Evolutionary conservation across 441 rosid genomes (phyloP), one percentile per base, ranked within the genome.

Genomic region (Heliophila coronopifolia): DNA sequence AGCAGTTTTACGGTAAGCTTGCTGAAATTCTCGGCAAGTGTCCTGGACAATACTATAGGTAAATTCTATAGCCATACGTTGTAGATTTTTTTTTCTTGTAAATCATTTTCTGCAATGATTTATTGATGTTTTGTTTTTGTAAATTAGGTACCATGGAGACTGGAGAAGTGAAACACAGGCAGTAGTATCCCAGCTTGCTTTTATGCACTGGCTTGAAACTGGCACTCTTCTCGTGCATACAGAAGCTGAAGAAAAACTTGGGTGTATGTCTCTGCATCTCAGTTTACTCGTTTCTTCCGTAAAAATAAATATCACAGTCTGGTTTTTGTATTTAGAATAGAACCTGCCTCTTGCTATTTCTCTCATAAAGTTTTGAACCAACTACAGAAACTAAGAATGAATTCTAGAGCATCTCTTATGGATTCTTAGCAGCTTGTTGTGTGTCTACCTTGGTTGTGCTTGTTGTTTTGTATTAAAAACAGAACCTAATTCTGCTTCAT

Each of bases 91-190:
- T 5, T 26, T 7, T 5, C 1, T 36, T 42, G 25, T 2, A 3
- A 3, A 14, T 16, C 51, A 6, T 44, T 35, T 52, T 35, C 7
- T 28, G 27, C 12, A 30, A 12, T 16, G 24, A 23, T 39, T 18
- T 26, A 33, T 25, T 32, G 50, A 50, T 28, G 56, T 8, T 58
- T 58, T 65, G 5, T 36, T 8, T 58, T 58, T 65, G 5, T 36
- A 7, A 42, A 24, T 46, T 33, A 91, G 98, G 77, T 91, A 79
- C 76, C 93, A 84, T 70, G 90, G 86, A 35, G 98, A 87, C 67
- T 91, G 98, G 98, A 84, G 68, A 71, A 81, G 76, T 69, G 96
- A 84, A 73, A 87, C 96, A 3, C 96, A 87, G 57, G 72, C 67
- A 13, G 89, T 83, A 16, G 94, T 84, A 48, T 87, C 85, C 2